Percentiles rank a stretch among this genome's conserved stretches.
phyloP scores from a whole-genome alignment of 2,329 filamentous ascomycete species.

The Aspergillus hiratsukae region DNA sequence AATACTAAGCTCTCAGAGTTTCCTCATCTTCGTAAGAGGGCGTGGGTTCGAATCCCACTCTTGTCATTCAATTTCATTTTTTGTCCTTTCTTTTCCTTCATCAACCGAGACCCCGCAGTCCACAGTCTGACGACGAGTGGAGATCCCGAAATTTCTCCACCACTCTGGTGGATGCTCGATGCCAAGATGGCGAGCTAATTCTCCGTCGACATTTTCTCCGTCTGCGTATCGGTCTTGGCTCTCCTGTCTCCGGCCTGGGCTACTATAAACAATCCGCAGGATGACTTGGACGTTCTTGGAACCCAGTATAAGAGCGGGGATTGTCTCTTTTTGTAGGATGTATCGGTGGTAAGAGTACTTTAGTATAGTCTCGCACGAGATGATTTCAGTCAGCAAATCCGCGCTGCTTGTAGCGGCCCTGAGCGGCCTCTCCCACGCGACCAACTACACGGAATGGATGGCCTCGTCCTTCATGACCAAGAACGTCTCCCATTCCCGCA shows the following conservation, averaged over 20 bases:
- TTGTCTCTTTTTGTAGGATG: neutral
- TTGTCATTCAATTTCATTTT: neutral
- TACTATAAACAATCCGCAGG: neutral
- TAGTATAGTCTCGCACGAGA: neutral
- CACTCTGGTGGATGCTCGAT: neutral
- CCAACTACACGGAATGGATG: slow-evolving; percentile 14
- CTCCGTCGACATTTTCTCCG: neutral
- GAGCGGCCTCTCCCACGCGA: neutral
- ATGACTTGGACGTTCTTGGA: neutral
- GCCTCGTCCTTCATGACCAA: slow-evolving; percentile 10
- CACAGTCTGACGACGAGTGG: neutral
- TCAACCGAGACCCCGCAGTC: no score
- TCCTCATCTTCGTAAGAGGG: neutral
- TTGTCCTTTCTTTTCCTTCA: neutral
- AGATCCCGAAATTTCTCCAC: neutral
- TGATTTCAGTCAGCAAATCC: neutral
- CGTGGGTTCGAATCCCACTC: neutral
- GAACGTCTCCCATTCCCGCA: slow-evolving; percentile 7
- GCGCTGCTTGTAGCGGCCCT: neutral
- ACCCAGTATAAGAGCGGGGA: neutral
- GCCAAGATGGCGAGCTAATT: neutral
- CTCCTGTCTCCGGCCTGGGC: neutral
- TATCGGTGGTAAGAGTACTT: no score
- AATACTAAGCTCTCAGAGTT: neutral
- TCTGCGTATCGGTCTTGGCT: neutral